Conservation (phyloP, 495 filamentous ascomycete species). For the Aspergillus leporis region DNA sequence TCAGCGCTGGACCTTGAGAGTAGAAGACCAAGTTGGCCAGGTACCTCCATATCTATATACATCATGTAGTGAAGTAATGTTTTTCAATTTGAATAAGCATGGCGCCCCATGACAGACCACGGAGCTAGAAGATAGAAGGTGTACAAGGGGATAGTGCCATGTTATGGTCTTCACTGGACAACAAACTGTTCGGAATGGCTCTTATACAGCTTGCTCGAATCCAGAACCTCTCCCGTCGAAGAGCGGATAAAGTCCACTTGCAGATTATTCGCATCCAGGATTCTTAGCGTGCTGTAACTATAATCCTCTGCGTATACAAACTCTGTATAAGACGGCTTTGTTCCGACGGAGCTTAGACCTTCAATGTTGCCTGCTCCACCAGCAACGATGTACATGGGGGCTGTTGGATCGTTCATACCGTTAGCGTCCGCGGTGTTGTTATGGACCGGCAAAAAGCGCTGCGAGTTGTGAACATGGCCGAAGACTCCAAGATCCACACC, state of each 20-base stretch:
- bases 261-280: slow-evolving; percentile 35
- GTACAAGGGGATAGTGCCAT: background rate
- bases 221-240: slow-evolving; percentile 50
- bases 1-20: no score
- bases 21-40: no score
- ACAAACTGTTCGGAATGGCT: slow-evolving; percentile 51
- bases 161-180: slow-evolving; percentile 30
- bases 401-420: slow-evolving; percentile 52
- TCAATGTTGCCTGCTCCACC: slow-evolving; percentile 52
- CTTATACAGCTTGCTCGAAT: slow-evolving; percentile 54
- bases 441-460: slow-evolving; percentile 45
- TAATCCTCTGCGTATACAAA: slow-evolving; percentile 60
- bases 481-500: slow-evolving; percentile 62
- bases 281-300: slow-evolving; percentile 44
- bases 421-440: slow-evolving; percentile 46
- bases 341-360: slow-evolving; percentile 39
- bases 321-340: slow-evolving; percentile 43
- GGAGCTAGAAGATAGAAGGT: no score
- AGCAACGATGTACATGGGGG: slow-evolving; percentile 57
- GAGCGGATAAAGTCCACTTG: slow-evolving; percentile 49
- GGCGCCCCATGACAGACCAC: no score
- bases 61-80: no score
- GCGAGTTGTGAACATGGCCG: slow-evolving; percentile 62
- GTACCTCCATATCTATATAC: no score
- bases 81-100: no score